Conservation (phyloP, 805 yeast genomes). For the Cyberlindnera veronae region DNA sequence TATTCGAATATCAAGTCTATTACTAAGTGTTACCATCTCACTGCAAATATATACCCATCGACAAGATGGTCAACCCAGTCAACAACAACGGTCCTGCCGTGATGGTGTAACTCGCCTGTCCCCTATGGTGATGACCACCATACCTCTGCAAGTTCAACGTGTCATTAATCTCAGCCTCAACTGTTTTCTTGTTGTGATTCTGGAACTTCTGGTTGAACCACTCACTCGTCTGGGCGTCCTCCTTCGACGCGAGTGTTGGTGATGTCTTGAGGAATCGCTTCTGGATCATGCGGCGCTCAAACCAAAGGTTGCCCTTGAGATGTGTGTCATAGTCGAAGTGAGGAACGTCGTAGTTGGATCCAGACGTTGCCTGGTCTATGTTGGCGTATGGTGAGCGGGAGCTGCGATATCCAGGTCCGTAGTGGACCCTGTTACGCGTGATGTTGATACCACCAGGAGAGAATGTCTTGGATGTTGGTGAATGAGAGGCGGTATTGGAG, state of each 20-base stretch:
- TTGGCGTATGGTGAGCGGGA: constrained; percentile 10
- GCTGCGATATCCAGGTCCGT: constrained; percentile 13
- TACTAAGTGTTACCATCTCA: no score
- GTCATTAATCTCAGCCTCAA: constrained; percentile 22
- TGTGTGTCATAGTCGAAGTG: constrained; percentile 59
- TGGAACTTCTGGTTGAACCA: constrained; percentile 14
- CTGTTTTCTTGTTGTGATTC: constrained; percentile 5
- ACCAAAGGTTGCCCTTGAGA: constrained; percentile 45
- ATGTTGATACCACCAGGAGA: constrained; percentile 20
- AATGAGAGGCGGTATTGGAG: background rate
- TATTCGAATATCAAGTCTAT: no score
- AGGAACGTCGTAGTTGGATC: constrained; percentile 47
- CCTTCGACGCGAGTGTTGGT: background rate
- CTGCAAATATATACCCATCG: constrained; percentile 17
- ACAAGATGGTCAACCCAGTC: constrained; percentile 14
- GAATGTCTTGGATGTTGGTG: constrained; percentile 9
- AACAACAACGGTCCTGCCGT: constrained; percentile 11
- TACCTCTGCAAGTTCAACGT: constrained; percentile 24
- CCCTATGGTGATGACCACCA: constrained; percentile 19
- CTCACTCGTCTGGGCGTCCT: constrained; percentile 8
- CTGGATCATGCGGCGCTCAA: constrained; percentile 34
- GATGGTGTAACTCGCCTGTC: constrained; percentile 12
- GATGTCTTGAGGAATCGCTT: constrained; percentile 15
- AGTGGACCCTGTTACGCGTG: constrained; percentile 13
- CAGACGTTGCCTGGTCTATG: constrained; percentile 4